Evolutionary conservation across 768 basidiomycete genomes (phyloP).

Genomic region (Russula emetica): DNA sequence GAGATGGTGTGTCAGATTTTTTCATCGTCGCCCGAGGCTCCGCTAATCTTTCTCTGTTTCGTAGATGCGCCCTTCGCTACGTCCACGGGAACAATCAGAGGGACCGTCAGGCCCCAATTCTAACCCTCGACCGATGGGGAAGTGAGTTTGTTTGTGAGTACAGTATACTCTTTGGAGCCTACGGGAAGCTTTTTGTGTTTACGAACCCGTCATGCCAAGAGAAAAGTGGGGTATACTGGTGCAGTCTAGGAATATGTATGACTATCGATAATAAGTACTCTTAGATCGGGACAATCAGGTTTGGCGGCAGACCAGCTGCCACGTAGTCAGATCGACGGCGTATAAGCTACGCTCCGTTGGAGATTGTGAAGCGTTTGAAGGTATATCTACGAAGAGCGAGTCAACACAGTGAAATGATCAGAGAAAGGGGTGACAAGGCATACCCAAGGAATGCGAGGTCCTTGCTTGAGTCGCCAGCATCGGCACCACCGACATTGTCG

Average conservation of each 20-base stretch:
- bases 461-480: conserved; percentile 44
- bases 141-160: neutral
- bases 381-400: conserved; percentile 53
- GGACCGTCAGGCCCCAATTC: neutral
- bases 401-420: neutral
- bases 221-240: conserved; percentile 21
- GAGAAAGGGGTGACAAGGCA: conserved; percentile 20
- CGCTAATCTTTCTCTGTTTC: neutral
- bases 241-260: conserved; percentile 23
- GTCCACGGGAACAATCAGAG: conserved; percentile 5
- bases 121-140: no score
- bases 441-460: conserved; percentile 59
- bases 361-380: conserved; percentile 70
- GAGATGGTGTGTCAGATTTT: conserved; percentile 69
- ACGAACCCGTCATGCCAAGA: conserved; percentile 16
- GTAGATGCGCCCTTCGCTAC: conserved; percentile 25
- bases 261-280: conserved; percentile 18
- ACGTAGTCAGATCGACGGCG: neutral
- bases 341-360: conserved; percentile 49
- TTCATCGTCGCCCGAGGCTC: neutral
- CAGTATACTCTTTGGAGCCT: conserved; percentile 1
- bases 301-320: conserved; percentile 26
- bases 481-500: conserved; percentile 42
- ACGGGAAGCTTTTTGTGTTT: conserved; percentile 3
- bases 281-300: conserved; percentile 16